Evolutionary conservation across 2,329 filamentous ascomycete genomes (phyloP).

Genomic region (Clonostachys solani): DNA sequence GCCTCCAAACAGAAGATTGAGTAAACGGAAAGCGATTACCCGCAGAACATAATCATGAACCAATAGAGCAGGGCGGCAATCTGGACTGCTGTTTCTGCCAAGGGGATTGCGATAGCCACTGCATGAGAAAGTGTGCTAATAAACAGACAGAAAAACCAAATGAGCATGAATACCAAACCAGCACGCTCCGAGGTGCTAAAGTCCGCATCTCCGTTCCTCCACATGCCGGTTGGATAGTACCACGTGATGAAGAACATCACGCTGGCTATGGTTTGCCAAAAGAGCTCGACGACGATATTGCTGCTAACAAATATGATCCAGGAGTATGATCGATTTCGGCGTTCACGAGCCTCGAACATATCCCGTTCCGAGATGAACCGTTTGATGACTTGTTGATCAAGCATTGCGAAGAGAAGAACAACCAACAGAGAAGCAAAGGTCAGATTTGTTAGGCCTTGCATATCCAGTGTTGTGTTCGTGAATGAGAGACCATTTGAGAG

Average conservation of each 20-base stretch:
- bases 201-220: conserved; percentile 20
- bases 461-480: too few relatives aligned
- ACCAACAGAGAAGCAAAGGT: too few relatives aligned
- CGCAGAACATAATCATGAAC: not conserved
- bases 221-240: conserved; percentile 66
- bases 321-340: conserved; percentile 62
- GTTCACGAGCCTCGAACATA: conserved; percentile 66
- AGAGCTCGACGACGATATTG: conserved; percentile 8
- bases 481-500: too few relatives aligned
- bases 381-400: conserved; percentile 58
- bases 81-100: conserved; percentile 43
- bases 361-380: conserved; percentile 39
- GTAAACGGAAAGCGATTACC: conserved; percentile 49
- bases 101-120: too few relatives aligned
- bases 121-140: conserved; percentile 50
- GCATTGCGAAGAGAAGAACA: conserved; percentile 53
- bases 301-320: conserved; percentile 65
- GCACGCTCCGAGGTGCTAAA: conserved; percentile 53
- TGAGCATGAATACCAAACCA: conserved; percentile 62
- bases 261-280: conserved; percentile 13
- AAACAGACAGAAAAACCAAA: conserved; percentile 61
- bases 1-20: conserved; percentile 57
- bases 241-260: conserved; percentile 60
- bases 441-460: too few relatives aligned
- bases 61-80: conserved; percentile 52